Base-by-base conservation (phyloP, 148 eudicot species). In the Cornus suecica region DNA sequence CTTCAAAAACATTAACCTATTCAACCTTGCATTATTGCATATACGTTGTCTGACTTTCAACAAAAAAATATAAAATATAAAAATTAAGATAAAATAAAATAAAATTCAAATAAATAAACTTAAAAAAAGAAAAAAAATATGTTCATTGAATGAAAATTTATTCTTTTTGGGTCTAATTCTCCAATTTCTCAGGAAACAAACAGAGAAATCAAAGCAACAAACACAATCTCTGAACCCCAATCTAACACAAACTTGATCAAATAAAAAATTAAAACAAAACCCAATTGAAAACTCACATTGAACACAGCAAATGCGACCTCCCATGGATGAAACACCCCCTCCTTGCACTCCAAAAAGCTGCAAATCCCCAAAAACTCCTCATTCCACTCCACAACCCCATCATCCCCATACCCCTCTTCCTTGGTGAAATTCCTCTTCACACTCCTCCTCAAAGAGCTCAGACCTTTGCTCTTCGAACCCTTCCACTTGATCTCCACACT, bases 401-500 rank as follows among this genome's bases (percentile, higher is more conserved):
- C 85, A 58, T 88, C 80, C 11, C 29, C 74, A 76, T 86, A 75
- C 0, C 32, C 32, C 79, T 76, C 87, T 42, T 79, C 83, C 23
- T 64, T 89, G 2, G 97, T 86, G 7, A 30, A 79, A 77, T 85
- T 81, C 79, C 87, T 82, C 76, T 80, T 90, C 79, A 80, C 81
- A 31, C 86, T 79, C 52, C 72, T 78, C 83, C 83, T 83, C 72
- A 87, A 74, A 37, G 88, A 81, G 37, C 82, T 77, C 71, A 90
- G 78, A 79, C 85, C 87, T 76, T 79, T 90, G n/a, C 84, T 69
- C 71, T 83, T 90, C 0, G 85, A 81, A 11, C 94, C 94, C 61
- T 86, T 89, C 97, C 94, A 92, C 82, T 79, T 86, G 68, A 92
- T 84, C 76, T 92, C 97, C 63, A 90, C 91, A 66, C 74, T 84